These are phyloP conservation scores for Eruca vesicaria DNA, from an alignment of 441 rosid genomes.

Conservation along the genomic window DNA sequence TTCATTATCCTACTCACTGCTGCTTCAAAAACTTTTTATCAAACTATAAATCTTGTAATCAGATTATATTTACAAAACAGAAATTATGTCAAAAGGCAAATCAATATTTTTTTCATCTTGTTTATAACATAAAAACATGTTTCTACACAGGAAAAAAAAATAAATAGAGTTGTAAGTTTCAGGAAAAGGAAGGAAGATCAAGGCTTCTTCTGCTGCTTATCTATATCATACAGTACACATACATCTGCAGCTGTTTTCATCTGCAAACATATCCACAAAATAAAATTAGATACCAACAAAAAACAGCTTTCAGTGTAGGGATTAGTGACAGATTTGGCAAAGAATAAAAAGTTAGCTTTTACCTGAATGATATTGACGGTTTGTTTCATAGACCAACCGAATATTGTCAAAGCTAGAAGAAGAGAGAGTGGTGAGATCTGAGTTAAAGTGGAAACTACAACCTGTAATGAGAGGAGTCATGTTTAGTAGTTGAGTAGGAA, in stretches of 20 bases:
- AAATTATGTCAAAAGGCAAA: slow-evolving; percentile 14
- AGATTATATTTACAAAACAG: slow-evolving; percentile 16
- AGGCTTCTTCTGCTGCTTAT: slow-evolving; percentile 56
- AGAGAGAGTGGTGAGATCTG: slow-evolving; percentile 54
- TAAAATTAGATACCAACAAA: neutral
- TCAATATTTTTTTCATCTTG: slow-evolving; percentile 13
- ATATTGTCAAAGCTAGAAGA: slow-evolving; percentile 59
- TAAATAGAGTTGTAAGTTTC: neutral
- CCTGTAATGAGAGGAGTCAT: slow-evolving; percentile 40
- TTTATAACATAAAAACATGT: neutral
- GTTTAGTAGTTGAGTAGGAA: slow-evolving; percentile 8
- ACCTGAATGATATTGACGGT: slow-evolving; percentile 86
- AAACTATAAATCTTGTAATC: neutral
- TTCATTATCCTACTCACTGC: neutral
- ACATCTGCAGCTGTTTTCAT: slow-evolving; percentile 95
- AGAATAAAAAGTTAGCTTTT: neutral
- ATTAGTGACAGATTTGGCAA: neutral
- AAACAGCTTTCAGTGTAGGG: neutral
- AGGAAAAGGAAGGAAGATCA: slow-evolving; percentile 18
- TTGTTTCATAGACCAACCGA: slow-evolving; percentile 94
- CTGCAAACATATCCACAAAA: slow-evolving; percentile 42
- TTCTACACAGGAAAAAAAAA: slow-evolving; percentile 13
- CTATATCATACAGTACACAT: slow-evolving; percentile 78
- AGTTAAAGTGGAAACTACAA: slow-evolving; percentile 46
- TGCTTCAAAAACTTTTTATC: neutral